Evolutionary conservation across 2,329 filamentous ascomycete genomes (phyloP).

Genomic region (Stemphylium lycopersici): DNA sequence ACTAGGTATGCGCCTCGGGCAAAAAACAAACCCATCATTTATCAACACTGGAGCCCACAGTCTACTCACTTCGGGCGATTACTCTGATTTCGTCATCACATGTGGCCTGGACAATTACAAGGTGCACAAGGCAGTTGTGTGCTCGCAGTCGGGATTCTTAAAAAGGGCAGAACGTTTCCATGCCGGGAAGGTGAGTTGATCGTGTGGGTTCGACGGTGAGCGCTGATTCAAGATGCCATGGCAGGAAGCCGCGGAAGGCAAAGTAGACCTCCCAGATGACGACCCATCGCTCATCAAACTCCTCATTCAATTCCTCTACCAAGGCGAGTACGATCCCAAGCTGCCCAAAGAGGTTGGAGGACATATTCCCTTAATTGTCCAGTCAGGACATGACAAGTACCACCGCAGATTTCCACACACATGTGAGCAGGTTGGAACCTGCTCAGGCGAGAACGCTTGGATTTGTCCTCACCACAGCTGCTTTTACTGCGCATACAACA

Average conservation of each 20-base stretch:
- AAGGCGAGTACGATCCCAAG: constrained; percentile 17
- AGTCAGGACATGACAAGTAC: not conserved
- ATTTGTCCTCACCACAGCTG: not conserved
- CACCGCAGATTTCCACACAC: not conserved
- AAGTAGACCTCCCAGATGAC: constrained; percentile 19
- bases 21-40: too few relatives aligned
- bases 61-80: too few relatives aligned
- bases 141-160: not conserved
- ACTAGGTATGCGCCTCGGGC: too few relatives aligned
- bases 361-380: not conserved
- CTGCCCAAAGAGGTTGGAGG: not conserved
- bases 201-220: not conserved
- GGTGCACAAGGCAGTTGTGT: not conserved
- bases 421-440: not conserved
- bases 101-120: too few relatives aligned
- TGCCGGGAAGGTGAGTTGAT: not conserved
- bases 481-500: fast-evolving
- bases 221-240: not conserved
- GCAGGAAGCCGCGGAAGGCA: constrained; percentile 13
- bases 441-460: not conserved
- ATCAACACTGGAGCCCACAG: too few relatives aligned
- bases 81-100: too few relatives aligned
- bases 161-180: not conserved
- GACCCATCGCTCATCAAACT: constrained; percentile 14
- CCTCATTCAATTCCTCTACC: constrained; percentile 27